Evolutionary conservation across 371 early-diverging fungal species (phyloP).

Genomic region (Zychaea mexicana): DNA sequence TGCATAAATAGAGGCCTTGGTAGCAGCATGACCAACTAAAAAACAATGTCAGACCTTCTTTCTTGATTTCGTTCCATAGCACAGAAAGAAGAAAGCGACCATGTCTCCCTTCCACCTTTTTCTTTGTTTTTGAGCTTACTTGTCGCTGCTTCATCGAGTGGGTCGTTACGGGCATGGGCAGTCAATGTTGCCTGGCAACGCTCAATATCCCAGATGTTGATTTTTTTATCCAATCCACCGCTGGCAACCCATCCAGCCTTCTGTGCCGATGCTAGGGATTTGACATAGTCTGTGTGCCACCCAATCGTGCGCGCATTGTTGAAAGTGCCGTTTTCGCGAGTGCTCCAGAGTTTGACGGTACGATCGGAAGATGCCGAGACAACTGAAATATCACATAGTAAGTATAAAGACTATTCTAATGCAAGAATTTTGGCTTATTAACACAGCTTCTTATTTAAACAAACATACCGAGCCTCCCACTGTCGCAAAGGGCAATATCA

Average conservation of each 20-base stretch:
- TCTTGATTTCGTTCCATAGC: too few relatives aligned
- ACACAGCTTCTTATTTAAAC: background rate
- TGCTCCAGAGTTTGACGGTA: conserved; percentile 81
- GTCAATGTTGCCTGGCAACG: conserved; percentile 27
- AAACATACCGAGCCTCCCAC: conserved; percentile 35
- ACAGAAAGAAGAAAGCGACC: background rate
- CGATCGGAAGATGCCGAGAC: conserved; percentile 92
- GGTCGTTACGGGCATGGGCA: conserved; percentile 18
- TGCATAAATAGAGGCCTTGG: conserved; percentile 76
- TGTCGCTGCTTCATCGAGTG: background rate
- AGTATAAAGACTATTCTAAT: background rate
- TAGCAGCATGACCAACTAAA: conserved; percentile 26
- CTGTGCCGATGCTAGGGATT: conserved; percentile 73
- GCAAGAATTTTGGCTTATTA: too few relatives aligned
- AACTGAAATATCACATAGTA: conserved; percentile 46
- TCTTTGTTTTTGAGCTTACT: background rate
- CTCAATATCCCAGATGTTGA: conserved; percentile 89
- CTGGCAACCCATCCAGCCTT: conserved; percentile 83
- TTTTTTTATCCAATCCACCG: conserved; percentile 90
- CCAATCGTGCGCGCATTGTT: conserved; percentile 68
- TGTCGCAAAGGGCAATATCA: conserved; percentile 76
- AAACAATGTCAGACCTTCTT: too few relatives aligned
- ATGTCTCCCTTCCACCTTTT: background rate
- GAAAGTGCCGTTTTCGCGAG: conserved; percentile 50
- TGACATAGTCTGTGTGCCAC: conserved; percentile 86